A percentile compares a stretch with the other conserved stretches of the same genome.
Evolutionary conservation across 2,329 filamentous ascomycete genomes (phyloP).

Genomic region (Phialophora expanda): DNA sequence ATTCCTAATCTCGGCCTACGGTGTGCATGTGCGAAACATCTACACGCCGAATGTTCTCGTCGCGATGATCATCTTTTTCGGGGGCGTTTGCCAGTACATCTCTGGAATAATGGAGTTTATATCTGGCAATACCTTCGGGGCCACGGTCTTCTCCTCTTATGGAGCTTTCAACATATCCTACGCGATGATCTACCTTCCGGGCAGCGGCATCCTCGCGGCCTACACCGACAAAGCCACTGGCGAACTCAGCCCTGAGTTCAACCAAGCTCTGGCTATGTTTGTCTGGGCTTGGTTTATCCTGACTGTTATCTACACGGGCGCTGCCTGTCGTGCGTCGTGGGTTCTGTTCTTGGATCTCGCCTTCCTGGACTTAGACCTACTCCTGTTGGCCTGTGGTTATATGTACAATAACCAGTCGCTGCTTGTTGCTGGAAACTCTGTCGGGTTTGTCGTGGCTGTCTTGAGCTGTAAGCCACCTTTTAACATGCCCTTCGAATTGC

Average conservation of each 20-base stretch:
- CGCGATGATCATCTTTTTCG: conserved; percentile 48
- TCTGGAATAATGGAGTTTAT: conserved; percentile 42
- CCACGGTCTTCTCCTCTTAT: conserved; percentile 49
- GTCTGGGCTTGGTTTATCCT: conserved; percentile 44
- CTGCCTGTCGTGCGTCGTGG: conserved; percentile 40
- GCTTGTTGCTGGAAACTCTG: conserved; percentile 37
- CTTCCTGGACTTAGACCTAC: conserved; percentile 39
- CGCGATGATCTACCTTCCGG: conserved; percentile 49
- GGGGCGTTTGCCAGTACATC: conserved; percentile 43
- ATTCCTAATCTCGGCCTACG: conserved; percentile 39
- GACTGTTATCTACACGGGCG: conserved; percentile 40
- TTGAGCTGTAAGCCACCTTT: conserved; percentile 39
- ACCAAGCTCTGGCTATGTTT: conserved; percentile 41
- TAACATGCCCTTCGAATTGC: not conserved
- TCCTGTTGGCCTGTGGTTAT: conserved; percentile 41
- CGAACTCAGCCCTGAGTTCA: conserved; percentile 36
- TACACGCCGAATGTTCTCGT: conserved; percentile 43
- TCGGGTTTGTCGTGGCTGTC: conserved; percentile 41
- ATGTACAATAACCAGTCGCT: conserved; percentile 36
- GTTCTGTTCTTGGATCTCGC: conserved; percentile 39
- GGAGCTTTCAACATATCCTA: conserved; percentile 50
- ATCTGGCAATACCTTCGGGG: conserved; percentile 43
- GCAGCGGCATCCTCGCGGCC: conserved; percentile 46
- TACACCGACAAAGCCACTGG: conserved; percentile 45
- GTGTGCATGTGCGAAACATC: conserved; percentile 40